phyloP scores from a whole-genome alignment of 306 rosid genomes.

The Castanea crenata region DNA sequence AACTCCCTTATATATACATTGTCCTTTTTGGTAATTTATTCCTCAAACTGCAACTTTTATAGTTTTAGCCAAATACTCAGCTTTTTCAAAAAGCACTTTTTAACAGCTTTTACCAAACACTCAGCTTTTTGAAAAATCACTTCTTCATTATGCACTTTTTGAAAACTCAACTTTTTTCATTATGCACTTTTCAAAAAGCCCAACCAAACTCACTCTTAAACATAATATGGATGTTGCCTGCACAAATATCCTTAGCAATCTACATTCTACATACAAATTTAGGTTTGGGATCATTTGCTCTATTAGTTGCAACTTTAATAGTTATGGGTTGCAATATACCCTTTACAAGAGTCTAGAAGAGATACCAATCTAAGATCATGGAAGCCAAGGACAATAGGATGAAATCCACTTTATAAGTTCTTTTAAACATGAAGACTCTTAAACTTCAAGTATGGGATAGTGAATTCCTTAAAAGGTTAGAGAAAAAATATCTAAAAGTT shows the following conservation, averaged over 20 bases:
- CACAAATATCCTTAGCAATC: slow-evolving; percentile 78
- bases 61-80: too few species aligned
- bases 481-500: not conserved
- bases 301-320: slow-evolving; percentile 55
- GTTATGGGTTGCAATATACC: slow-evolving; percentile 83
- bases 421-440: slow-evolving; percentile 73
- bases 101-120: too few species aligned
- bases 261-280: slow-evolving; percentile 67
- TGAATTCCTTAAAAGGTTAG: slow-evolving; percentile 62
- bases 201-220: too few species aligned
- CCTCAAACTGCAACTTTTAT: too few species aligned
- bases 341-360: slow-evolving; percentile 64
- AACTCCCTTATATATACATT: too few species aligned
- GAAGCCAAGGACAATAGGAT: too few species aligned
- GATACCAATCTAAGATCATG: slow-evolving; percentile 41
- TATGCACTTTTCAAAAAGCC: too few species aligned
- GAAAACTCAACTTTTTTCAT: too few species aligned
- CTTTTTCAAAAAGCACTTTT: too few species aligned
- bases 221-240: slow-evolving; percentile 78
- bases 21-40: too few species aligned
- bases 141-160: too few species aligned
- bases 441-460: slow-evolving; percentile 94
- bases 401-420: slow-evolving; percentile 11
- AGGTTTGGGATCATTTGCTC: slow-evolving; percentile 33
- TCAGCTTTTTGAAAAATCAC: too few species aligned